These are phyloP conservation scores for Spatholobus suberectus DNA, from an alignment of 306 rosid species.

Conservation along the genomic window DNA sequence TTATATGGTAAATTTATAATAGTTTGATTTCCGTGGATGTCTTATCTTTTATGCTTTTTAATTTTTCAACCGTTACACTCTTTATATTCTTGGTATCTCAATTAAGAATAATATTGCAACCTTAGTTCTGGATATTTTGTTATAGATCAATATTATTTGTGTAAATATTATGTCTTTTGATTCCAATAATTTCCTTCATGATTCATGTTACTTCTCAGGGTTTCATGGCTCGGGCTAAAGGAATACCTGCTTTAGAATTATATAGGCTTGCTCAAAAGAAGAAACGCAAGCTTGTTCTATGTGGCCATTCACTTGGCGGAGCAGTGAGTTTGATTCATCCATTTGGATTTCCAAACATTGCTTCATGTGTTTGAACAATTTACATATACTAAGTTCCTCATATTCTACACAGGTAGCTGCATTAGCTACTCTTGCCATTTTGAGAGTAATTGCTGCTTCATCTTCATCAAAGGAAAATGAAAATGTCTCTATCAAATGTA, in stretches of 20 bases:
- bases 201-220: slow-evolving; percentile 59
- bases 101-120: background rate
- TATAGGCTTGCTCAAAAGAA: slow-evolving; percentile 97
- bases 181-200: slow-evolving; percentile 11
- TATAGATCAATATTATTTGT: background rate
- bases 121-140: slow-evolving; percentile 26
- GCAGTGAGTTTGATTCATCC: slow-evolving; percentile 70
- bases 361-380: slow-evolving; percentile 21
- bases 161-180: background rate
- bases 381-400: slow-evolving; percentile 33
- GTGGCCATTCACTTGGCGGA: slow-evolving; percentile 99
- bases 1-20: slow-evolving; percentile 2
- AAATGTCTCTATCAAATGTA: slow-evolving; percentile 76
- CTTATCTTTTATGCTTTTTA: background rate
- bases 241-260: slow-evolving; percentile 95
- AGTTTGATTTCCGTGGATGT: background rate
- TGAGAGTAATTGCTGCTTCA: slow-evolving; percentile 95
- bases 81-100: slow-evolving; percentile 4
- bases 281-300: slow-evolving; percentile 88
- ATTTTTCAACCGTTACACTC: background rate
- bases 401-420: slow-evolving; percentile 76
- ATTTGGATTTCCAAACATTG: slow-evolving; percentile 15
- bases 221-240: slow-evolving; percentile 97
- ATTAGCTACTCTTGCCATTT: slow-evolving; percentile 97
- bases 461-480: slow-evolving; percentile 83